Percentiles rank a stretch among this genome's conserved stretches.
These are phyloP conservation scores for Silene noctiflora DNA, from an alignment of 179 eudicot species.

Conservation along the genomic window DNA sequence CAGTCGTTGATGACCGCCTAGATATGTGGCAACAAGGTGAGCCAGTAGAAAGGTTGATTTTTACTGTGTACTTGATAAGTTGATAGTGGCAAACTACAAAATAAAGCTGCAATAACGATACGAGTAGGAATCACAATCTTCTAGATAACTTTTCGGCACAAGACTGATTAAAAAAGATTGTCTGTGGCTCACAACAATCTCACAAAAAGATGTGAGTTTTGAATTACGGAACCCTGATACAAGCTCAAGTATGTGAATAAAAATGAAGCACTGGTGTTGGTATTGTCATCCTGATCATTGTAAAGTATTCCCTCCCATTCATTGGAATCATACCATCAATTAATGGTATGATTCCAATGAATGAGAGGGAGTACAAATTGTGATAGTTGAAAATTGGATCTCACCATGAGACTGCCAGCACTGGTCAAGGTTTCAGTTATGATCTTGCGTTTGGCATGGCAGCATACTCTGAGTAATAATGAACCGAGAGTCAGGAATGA, in stretches of 20 bases:
- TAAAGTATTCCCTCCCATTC: background rate
- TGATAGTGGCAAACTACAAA: background rate
- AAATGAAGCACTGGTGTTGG: background rate
- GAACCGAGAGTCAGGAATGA: no score
- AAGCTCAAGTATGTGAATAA: background rate
- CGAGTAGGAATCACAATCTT: background rate
- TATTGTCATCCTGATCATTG: background rate
- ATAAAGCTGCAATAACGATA: background rate
- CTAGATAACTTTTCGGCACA: background rate
- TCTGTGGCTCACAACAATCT: background rate
- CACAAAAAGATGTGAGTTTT: background rate
- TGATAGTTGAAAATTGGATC: no score
- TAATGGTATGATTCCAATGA: no score
- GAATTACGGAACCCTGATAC: background rate
- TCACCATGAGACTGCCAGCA: no score
- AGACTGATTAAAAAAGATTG: background rate
- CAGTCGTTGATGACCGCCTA: conserved; percentile 87
- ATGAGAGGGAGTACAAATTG: no score
- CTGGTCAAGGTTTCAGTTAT: no score
- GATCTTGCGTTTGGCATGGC: no score
- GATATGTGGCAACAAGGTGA: conserved; percentile 90
- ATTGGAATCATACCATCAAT: no score
- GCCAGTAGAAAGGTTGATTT: conserved; percentile 9
- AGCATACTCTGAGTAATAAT: no score
- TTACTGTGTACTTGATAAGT: background rate